phyloP scores from a whole-genome alignment of 1,284 basidiomycete genomes.

The Cystobasidium sp. region DNA sequence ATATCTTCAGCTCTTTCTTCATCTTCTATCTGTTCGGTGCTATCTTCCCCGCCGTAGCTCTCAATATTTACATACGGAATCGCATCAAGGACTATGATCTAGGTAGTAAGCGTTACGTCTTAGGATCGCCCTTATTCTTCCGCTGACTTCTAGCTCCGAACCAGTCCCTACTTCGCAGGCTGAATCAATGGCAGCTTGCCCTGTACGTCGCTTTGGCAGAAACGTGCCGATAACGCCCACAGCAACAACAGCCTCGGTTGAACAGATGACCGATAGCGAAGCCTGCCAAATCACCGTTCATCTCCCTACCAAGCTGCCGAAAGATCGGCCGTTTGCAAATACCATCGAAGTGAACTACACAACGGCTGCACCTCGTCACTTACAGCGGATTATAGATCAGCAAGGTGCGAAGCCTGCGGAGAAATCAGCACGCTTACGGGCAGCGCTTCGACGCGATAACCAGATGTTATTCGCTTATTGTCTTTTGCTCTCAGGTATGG shows the following conservation, averaged over 20 bases:
- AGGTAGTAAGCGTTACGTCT: neutral
- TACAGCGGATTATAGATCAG: constrained; percentile 12
- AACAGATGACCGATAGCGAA: too few relatives aligned
- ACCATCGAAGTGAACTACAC: constrained; percentile 2
- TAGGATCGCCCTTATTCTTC: too few relatives aligned
- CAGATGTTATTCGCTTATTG: constrained; percentile 5
- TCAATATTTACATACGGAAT: constrained; percentile 4
- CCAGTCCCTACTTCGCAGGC: too few relatives aligned
- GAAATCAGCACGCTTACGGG: neutral
- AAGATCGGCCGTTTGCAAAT: constrained; percentile 10
- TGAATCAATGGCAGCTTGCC: too few relatives aligned
- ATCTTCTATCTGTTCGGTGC: constrained; percentile 15
- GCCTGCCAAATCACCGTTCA: neutral
- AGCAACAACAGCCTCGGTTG: too few relatives aligned
- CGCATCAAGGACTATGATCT: constrained; percentile 24
- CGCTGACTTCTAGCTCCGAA: too few relatives aligned
- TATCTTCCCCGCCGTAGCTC: constrained; percentile 3
- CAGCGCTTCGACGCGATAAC: constrained; percentile 1
- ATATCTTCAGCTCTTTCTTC: constrained; percentile 9
- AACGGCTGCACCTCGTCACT: constrained; percentile 1
- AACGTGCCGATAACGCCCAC: too few relatives aligned
- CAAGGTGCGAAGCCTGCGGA: neutral
- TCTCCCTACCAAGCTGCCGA: constrained; percentile 3
- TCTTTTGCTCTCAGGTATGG: neutral
- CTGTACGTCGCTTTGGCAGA: too few relatives aligned